Evolutionary conservation across 331 rosid genomes (phyloP), one percentile per base, ranked within the genome.

Genomic region (Malus hybrid): DNA sequence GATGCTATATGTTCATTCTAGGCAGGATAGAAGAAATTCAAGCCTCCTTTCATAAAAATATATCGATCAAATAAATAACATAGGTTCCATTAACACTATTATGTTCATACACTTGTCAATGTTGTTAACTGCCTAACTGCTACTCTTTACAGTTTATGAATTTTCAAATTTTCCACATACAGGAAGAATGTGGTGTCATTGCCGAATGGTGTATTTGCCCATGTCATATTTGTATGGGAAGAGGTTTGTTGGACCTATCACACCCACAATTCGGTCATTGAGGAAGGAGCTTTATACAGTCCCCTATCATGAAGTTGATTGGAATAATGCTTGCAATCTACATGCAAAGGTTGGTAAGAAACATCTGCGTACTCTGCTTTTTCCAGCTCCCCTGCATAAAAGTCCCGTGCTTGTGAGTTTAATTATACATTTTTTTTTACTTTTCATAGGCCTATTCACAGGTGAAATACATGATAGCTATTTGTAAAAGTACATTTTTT

Each of bases 191-290:
- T 65, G 79, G 79, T 75, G 79, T 57, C 63, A 75, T 22, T 65
- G 72, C 52, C 72, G 72, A 56, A 75, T 65, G 72, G 79, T 54
- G 50, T 75, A 75, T 66, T 65, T 75, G 67, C 79, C 79, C 20
- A 75, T 75, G 79, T 75, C 79, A 22, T 75, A 75, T 75, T 54
- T 75, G 34, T 75, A 75, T 75, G 79, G 78, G 27, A 75, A 50
- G 31, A 65, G 72, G 65, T 75, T 75, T 22, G 79, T 75, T 22
- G 72, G 72, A 31, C 79, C 72, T 31, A 75, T 75, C 64, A 75
- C 79, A n/a, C 73, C 73, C 36, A 67, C 64, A 31, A 75, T 75
- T 36, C 29, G 19, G 55, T 57, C 71, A 54, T 55, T 75, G 67
- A 75, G 79, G 71, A 57, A 75, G 24, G 67, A 75, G 39, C 79